Base-by-base conservation (phyloP, 176 grass and related monocot species). In the Oryza nivara region DNA sequence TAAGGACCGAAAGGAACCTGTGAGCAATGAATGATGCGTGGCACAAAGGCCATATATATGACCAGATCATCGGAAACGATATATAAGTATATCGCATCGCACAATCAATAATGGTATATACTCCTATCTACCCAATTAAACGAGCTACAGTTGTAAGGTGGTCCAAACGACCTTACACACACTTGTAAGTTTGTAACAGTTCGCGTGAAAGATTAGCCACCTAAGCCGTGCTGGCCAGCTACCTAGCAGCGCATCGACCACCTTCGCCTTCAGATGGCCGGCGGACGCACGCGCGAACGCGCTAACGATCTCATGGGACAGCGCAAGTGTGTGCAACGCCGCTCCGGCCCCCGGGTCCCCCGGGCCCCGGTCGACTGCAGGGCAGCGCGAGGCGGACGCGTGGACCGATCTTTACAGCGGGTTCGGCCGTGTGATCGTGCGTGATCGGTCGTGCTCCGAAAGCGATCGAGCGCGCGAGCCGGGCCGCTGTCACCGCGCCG, bases 111-210 rank as follows among this genome's bases (percentile, higher is more conserved):
- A 51, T 83, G 25, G 43, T 36, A 83, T 63, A 63, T 11, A 63
- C 20, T 23, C 58, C 1, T 77, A 8, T 80, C 43, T 1, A 26
- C 64, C 14, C 73, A 70, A 45, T 69, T 85, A 85, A 85, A 85
- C 22, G 22, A 13, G 34, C 35, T 45, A 77, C 83, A 70, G 48
- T 77, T 3, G 1, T 34, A 25, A 15, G 32, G 73, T 70, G 74
- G 83, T 77, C 83, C 83, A 70, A 25, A 68, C 40, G 73, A 15
- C 58, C 48, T 77, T 22, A 22, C n/a, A 14, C n/a, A 14, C 7
- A 26, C 9, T 58, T 58, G 47, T 15, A 4, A 49, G 47, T 49
- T 66, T 15, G 40, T 20, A 13, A 20, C 48, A 13, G 47, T 54
- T 49, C 49, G 13, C 30, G 36, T 45, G 67, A 61, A 28, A 43